Evolutionary conservation across 306 rosid genomes (phyloP), one percentile per base, ranked within the genome.

Genomic region (Pachyrhizus erosus): DNA sequence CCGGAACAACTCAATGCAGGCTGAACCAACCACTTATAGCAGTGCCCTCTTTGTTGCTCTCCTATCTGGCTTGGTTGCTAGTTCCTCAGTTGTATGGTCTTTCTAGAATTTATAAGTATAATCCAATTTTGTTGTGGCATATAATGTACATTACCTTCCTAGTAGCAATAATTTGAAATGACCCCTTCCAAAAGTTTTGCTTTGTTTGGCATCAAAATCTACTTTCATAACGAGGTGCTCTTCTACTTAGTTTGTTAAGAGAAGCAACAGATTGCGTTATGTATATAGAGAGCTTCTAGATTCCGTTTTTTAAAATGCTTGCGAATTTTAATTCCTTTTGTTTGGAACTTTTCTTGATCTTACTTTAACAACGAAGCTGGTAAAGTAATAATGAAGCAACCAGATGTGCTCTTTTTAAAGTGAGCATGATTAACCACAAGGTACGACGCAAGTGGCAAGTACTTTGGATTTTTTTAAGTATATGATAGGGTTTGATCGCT

Each of bases 11-110:
- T 75, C 89, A n/a, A 83, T 77, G 91, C 96, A 90, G 68, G 80
- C 77, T 77, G 96, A 91, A 79, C 96, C 94, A 52, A 84, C 77
- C 64, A 89, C 92, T 57, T 93, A 89, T 20, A 87, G 76, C 45
- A 81, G 72, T 85, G 94, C 97, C 7, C 92, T 90, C 20, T 55
- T 91, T 42, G 90, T 90, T 69, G 94, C 89, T 57, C 93, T 93
- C 20, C 82, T 91, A 15, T 91, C 94, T 20, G 89, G 91, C 57
- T 87, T 91, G 76, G 86, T 87, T 62, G 82, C 92, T 7, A 89
- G 23, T 71, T 93, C 96, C 66, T 65, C 91, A 1, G 75, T 85
- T 18, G 81, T 33, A 51, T 18, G 42, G 51, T 72, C 85, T 58
- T 85, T 90, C 64, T 87, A 87, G 57, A 76, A 58, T 12, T 3